Conservation (phyloP, 225 moss, liverwort and hornwort species). For the Ulota crispa region DNA sequence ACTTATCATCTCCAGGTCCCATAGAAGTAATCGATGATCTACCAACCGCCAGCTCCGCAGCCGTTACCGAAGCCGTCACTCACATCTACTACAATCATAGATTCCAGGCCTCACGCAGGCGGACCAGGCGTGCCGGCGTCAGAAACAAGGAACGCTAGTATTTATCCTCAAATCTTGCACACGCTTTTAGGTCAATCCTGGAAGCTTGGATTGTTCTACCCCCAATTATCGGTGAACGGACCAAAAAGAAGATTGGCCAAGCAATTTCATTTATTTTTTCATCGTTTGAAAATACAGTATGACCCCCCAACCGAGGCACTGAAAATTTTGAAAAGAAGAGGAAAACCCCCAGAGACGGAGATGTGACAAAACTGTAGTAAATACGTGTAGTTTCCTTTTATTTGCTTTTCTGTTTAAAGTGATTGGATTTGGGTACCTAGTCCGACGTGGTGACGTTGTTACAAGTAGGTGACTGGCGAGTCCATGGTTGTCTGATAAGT, state of each 20-base stretch:
- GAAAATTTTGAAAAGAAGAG: too few relatives aligned
- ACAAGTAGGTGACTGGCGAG: background rate
- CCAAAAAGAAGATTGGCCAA: background rate
- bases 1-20: accelerated
- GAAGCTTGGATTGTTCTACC: conserved; percentile 10
- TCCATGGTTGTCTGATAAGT: conserved; percentile 29
- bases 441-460: conserved; percentile 1
- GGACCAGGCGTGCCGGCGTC: conserved; percentile 17
- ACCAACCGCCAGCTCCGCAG: background rate
- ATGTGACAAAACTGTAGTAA: too few relatives aligned
- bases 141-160: conserved; percentile 1
- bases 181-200: conserved; percentile 34
- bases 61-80: background rate
- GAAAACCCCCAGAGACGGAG: too few relatives aligned
- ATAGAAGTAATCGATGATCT: background rate
- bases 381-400: too few relatives aligned
- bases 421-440: too few relatives aligned
- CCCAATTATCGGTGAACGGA: background rate
- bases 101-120: background rate
- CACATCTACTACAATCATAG: accelerated
- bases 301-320: too few relatives aligned
- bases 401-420: too few relatives aligned
- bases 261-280: too few relatives aligned
- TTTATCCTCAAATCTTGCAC: conserved; percentile 36
- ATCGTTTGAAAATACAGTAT: too few relatives aligned